Evolutionary conservation across 2,329 filamentous ascomycete genomes (phyloP).

Genomic region (Periconia sp.): DNA sequence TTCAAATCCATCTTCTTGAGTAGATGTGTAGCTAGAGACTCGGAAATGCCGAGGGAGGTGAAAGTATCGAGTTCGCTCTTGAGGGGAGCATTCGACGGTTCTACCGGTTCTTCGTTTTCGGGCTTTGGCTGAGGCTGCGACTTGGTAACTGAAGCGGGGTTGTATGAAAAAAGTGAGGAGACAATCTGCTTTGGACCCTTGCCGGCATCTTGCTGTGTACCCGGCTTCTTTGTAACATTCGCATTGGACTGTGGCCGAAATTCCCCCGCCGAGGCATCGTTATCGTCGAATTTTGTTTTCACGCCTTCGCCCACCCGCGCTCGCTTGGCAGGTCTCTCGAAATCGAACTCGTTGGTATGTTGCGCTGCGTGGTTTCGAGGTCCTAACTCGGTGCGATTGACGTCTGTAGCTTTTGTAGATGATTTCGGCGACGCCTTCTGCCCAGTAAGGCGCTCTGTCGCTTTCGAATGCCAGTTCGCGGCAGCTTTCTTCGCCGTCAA

Average conservation of each 20-base stretch:
- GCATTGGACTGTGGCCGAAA: slow-evolving; percentile 36
- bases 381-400: slow-evolving; percentile 34
- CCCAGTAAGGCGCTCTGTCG: slow-evolving; percentile 34
- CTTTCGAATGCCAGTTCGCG: slow-evolving; percentile 54
- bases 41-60: slow-evolving; percentile 79
- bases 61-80: slow-evolving; percentile 84
- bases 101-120: slow-evolving; percentile 52
- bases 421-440: slow-evolving; percentile 20
- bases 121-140: slow-evolving; percentile 52
- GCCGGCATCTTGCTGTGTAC: slow-evolving; percentile 36
- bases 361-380: slow-evolving; percentile 17
- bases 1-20: slow-evolving; percentile 84
- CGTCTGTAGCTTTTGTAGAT: slow-evolving; percentile 24
- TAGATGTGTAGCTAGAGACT: slow-evolving; percentile 78
- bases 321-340: slow-evolving; percentile 36
- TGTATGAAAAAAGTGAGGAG: slow-evolving; percentile 90
- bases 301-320: slow-evolving; percentile 44
- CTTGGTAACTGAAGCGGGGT: slow-evolving; percentile 71
- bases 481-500: slow-evolving; percentile 74
- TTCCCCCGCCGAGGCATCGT: slow-evolving; percentile 11
- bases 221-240: slow-evolving; percentile 27
- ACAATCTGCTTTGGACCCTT: slow-evolving; percentile 66
- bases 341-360: slow-evolving; percentile 14
- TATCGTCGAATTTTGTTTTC: slow-evolving; percentile 27
- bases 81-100: slow-evolving; percentile 89